A percentile compares a stretch with the other conserved stretches of the same genome.
Conservation (phyloP, 2,329 filamentous ascomycete species). For the Fusarium devonianum region DNA sequence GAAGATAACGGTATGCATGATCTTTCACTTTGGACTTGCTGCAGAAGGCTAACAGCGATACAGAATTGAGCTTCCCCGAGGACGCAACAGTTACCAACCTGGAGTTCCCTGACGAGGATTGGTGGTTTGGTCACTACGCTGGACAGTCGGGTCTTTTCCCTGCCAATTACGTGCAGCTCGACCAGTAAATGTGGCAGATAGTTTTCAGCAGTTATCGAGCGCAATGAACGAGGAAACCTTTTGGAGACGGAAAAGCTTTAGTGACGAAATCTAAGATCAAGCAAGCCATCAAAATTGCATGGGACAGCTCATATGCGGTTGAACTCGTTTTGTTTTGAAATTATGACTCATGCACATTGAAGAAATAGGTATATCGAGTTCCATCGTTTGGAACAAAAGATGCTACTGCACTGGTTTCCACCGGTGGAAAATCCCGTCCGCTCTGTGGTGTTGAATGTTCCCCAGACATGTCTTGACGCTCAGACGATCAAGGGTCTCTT, state of each 20-base stretch:
- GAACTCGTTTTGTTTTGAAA: neutral
- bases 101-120: slow-evolving; percentile 97
- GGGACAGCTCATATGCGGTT: neutral
- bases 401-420: no score
- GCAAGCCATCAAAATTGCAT: slow-evolving; percentile 35
- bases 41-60: slow-evolving; percentile 32
- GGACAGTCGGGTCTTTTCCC: slow-evolving; percentile 86
- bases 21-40: neutral
- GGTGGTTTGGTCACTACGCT: slow-evolving; percentile 92
- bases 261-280: slow-evolving; percentile 31
- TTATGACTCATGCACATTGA: neutral
- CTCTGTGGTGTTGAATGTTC: slow-evolving; percentile 1
- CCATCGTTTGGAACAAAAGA: no score
- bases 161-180: slow-evolving; percentile 72
- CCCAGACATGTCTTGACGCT: neutral
- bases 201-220: slow-evolving; percentile 9
- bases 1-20: slow-evolving; percentile 79
- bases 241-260: slow-evolving; percentile 23
- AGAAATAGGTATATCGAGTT: no score
- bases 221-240: slow-evolving; percentile 6
- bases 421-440: no score
- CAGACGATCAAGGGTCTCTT: neutral
- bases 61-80: slow-evolving; percentile 84
- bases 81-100: slow-evolving; percentile 81
- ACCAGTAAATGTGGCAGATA: slow-evolving; percentile 40